Evolutionary conservation across 2,329 filamentous ascomycete species (phyloP).

Genomic region (Xylaria sp.): DNA sequence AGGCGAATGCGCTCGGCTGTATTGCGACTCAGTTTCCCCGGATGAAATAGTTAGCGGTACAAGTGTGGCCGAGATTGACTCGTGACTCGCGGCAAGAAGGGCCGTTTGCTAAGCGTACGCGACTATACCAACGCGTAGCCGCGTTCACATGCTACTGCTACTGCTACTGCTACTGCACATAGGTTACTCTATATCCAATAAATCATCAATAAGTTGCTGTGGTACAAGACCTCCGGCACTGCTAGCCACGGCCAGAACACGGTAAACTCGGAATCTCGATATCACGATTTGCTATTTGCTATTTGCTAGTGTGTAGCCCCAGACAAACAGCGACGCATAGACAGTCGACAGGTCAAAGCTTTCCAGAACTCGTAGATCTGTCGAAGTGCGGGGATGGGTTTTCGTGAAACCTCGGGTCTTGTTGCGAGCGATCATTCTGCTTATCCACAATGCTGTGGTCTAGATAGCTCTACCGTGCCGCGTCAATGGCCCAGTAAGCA

Average conservation of each 20-base stretch:
- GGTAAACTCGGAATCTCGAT: constrained; percentile 1
- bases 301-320: too few relatives aligned
- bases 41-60: neutral
- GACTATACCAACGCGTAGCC: neutral
- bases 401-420: neutral
- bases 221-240: neutral
- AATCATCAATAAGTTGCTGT: neutral
- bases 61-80: constrained; percentile 1
- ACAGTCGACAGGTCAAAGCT: neutral
- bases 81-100: constrained; percentile 14
- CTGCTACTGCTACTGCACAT: too few relatives aligned
- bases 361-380: constrained; percentile 15
- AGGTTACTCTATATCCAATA: neutral
- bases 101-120: constrained; percentile 3
- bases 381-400: constrained; percentile 7
- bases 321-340: neutral
- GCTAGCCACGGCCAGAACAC: constrained; percentile 9
- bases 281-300: neutral
- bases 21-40: constrained; percentile 22
- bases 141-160: neutral
- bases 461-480: constrained; percentile 15
- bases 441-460: constrained; percentile 8
- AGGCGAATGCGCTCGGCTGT: constrained; percentile 19
- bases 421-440: constrained; percentile 13
- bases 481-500: constrained; percentile 11